phyloP scores from a whole-genome alignment of 1,284 basidiomycete genomes.

The Filobasidium uniguttulatum region DNA sequence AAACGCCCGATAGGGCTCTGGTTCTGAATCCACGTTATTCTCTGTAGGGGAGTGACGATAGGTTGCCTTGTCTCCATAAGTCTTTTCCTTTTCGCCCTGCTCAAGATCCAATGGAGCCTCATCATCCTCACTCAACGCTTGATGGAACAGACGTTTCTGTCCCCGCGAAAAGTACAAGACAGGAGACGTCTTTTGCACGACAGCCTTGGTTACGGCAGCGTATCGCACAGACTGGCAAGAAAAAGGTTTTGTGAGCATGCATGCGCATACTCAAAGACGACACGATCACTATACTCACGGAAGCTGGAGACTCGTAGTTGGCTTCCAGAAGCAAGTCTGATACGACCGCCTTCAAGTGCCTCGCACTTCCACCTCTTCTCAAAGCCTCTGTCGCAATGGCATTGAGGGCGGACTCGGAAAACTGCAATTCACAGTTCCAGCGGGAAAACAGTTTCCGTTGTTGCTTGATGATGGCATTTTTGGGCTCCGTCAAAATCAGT shows the following conservation, averaged over 20 bases:
- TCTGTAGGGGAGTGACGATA: neutral
- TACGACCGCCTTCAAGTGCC: constrained; percentile 77
- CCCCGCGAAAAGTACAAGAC: constrained; percentile 51
- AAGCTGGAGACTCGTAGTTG: constrained; percentile 65
- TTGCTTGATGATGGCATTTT: constrained; percentile 77
- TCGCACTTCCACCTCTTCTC: constrained; percentile 71
- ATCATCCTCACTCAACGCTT: constrained; percentile 43
- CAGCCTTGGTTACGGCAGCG: constrained; percentile 47
- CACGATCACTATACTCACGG: constrained; percentile 48
- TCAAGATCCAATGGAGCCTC: neutral
- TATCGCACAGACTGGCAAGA: constrained; percentile 44
- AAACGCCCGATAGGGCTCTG: neutral
- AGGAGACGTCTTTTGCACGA: constrained; percentile 42
- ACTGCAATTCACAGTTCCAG: constrained; percentile 31
- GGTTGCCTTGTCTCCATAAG: too few relatives aligned
- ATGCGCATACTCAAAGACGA: neutral
- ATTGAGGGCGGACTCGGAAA: constrained; percentile 35
- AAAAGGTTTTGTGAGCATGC: constrained; percentile 2
- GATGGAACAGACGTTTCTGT: constrained; percentile 45
- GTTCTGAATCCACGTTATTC: neutral
- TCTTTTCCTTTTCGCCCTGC: too few relatives aligned
- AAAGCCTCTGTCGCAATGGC: constrained; percentile 66
- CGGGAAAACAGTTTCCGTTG: constrained; percentile 59
- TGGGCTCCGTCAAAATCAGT: constrained; percentile 80
- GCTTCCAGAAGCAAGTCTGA: constrained; percentile 72